Conservation (phyloP, 2,329 filamentous ascomycete genomes). For the Diaporthe batatas region DNA sequence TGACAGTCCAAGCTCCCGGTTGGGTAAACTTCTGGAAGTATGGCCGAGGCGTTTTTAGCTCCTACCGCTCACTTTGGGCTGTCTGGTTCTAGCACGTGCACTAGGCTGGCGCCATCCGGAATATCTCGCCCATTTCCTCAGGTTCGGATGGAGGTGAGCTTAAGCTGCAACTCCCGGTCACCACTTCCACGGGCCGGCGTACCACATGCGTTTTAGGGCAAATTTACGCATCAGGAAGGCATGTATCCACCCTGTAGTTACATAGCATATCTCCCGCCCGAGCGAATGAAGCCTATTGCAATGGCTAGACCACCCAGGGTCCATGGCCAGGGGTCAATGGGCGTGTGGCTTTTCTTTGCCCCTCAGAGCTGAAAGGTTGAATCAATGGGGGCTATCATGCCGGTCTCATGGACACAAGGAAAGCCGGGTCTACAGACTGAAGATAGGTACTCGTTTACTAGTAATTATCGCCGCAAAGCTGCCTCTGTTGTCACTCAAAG, state of each 20-base stretch:
- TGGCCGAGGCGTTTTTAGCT: slow-evolving; percentile 5
- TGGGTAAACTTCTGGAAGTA: neutral
- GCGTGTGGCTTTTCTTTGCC: too few species aligned
- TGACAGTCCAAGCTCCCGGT: neutral
- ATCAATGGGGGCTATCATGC: too few species aligned
- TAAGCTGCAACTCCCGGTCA: neutral
- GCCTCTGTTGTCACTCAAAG: neutral
- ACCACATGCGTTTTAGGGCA: neutral
- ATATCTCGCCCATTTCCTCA: neutral
- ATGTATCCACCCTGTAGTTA: neutral
- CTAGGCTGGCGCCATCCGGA: neutral
- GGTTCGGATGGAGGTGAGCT: neutral
- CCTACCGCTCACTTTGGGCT: neutral
- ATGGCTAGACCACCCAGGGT: too few species aligned
- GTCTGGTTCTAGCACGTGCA: neutral
- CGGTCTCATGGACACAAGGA: neutral
- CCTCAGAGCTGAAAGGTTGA: too few species aligned
- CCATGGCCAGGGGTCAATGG: too few species aligned
- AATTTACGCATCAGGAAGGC: neutral
- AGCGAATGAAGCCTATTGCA: neutral
- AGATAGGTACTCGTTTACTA: neutral
- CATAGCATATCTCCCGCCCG: too few species aligned
- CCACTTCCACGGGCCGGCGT: neutral
- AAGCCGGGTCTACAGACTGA: neutral
- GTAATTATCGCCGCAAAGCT: neutral